Conservation (phyloP, 2,329 filamentous ascomycete species). For the Pseudogymnoascus verrucosus region DNA sequence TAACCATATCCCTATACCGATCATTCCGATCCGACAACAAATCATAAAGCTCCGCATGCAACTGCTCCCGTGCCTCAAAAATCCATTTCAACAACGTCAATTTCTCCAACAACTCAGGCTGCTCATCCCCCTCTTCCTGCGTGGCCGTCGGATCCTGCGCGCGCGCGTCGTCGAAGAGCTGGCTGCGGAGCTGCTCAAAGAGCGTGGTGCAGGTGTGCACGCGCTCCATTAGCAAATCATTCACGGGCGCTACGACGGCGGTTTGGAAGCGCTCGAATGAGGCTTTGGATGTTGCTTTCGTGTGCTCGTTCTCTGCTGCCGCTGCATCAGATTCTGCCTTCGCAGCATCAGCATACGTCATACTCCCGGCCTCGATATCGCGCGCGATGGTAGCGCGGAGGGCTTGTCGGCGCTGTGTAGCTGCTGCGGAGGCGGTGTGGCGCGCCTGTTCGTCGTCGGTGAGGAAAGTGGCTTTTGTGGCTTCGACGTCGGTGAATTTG, state of each 20-base stretch:
- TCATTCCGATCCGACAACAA: constrained; percentile 78
- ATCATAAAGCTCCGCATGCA: constrained; percentile 80
- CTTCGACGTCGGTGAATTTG: constrained; percentile 63
- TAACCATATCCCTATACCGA: constrained; percentile 75
- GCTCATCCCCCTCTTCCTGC: constrained; percentile 91
- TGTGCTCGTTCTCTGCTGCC: constrained; percentile 58
- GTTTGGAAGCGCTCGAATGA: constrained; percentile 82
- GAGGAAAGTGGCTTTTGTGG: constrained; percentile 55
- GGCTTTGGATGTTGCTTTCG: constrained; percentile 65
- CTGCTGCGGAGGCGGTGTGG: constrained; percentile 44
- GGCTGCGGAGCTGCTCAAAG: constrained; percentile 67
- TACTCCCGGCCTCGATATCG: constrained; percentile 68
- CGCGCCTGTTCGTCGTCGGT: constrained; percentile 49
- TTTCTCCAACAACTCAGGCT: constrained; percentile 89
- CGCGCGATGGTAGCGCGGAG: constrained; percentile 69
- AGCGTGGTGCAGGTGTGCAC: constrained; percentile 66
- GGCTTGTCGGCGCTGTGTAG: constrained; percentile 48
- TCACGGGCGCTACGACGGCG: constrained; percentile 73
- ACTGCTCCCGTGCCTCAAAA: constrained; percentile 82
- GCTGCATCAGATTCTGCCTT: constrained; percentile 70
- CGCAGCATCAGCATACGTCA: constrained; percentile 76
- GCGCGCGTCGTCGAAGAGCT: constrained; percentile 65
- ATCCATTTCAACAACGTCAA: constrained; percentile 94
- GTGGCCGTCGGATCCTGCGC: constrained; percentile 64
- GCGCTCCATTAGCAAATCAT: constrained; percentile 68